phyloP scores from a whole-genome alignment of 805 yeast genomes.

The Starmerella gropengiesseri region DNA sequence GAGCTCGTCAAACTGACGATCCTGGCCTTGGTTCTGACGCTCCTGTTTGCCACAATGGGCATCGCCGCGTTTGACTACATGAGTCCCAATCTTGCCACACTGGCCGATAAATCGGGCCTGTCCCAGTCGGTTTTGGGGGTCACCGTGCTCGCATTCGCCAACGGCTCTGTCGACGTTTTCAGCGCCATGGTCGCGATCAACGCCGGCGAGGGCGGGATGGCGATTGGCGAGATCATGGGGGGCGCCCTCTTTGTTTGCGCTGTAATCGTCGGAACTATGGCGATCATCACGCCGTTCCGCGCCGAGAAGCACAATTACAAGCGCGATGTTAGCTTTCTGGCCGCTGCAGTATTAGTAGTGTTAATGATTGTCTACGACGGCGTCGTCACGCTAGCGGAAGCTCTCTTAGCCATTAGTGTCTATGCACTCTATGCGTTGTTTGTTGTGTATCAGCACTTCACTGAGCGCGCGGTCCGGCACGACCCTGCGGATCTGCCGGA shows the following conservation, averaged over 20 bases:
- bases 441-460: slow-evolving; percentile 35
- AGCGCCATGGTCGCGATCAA: slow-evolving; percentile 75
- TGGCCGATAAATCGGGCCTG: slow-evolving; percentile 51
- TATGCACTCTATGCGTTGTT: slow-evolving; percentile 52
- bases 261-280: slow-evolving; percentile 71
- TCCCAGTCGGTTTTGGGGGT: slow-evolving; percentile 76
- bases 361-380: slow-evolving; percentile 48
- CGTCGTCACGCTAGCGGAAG: slow-evolving; percentile 42
- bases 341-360: slow-evolving; percentile 39
- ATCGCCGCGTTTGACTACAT: slow-evolving; percentile 71
- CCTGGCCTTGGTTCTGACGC: slow-evolving; percentile 23
- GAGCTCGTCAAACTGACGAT: not conserved
- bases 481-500: not conserved
- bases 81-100: slow-evolving; percentile 62
- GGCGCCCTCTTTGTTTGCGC: slow-evolving; percentile 76
- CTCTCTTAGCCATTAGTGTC: slow-evolving; percentile 43
- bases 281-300: slow-evolving; percentile 52
- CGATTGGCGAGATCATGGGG: slow-evolving; percentile 84
- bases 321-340: slow-evolving; percentile 52
- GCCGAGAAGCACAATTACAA: slow-evolving; percentile 39
- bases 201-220: slow-evolving; percentile 59
- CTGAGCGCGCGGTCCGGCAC: not conserved
- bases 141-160: slow-evolving; percentile 80
- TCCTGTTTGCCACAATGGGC: slow-evolving; percentile 56
- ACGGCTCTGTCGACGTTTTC: slow-evolving; percentile 83